These are phyloP conservation scores for Acacia crassicarpa DNA, from an alignment of 306 rosid species.

Conservation along the genomic window DNA sequence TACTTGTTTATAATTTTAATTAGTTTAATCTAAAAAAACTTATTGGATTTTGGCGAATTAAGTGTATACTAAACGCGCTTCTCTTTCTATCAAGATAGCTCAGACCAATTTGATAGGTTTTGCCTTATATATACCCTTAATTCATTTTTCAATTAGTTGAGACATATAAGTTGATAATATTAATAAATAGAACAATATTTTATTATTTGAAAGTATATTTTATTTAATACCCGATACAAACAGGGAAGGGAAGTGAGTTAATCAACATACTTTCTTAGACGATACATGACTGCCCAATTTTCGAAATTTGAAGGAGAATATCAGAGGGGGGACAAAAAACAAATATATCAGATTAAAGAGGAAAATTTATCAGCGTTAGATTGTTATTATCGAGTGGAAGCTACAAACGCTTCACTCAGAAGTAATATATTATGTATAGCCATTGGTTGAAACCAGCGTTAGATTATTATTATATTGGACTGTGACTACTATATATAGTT, in stretches of 20 bases:
- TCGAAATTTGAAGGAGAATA: not conserved
- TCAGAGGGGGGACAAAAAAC: not conserved
- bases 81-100: too few species aligned
- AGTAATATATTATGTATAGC: not conserved
- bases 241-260: not conserved
- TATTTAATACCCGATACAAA: not conserved
- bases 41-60: too few species aligned
- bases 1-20: not conserved
- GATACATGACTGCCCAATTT: not conserved
- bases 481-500: constrained; percentile 5
- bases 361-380: not conserved
- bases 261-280: not conserved
- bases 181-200: too few species aligned
- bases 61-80: too few species aligned
- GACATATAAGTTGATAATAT: too few species aligned
- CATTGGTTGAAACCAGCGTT: not conserved
- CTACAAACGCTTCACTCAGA: constrained; percentile 19
- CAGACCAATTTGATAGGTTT: too few species aligned
- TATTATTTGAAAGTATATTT: not conserved
- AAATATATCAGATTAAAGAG: not conserved
- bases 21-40: not conserved
- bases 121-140: too few species aligned
- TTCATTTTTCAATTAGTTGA: too few species aligned
- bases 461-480: not conserved
- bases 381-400: constrained; percentile 16